These are phyloP conservation scores for Saprolegnia diclina DNA, from an alignment of 352 stramenopile genomes.

Conservation along the genomic window DNA sequence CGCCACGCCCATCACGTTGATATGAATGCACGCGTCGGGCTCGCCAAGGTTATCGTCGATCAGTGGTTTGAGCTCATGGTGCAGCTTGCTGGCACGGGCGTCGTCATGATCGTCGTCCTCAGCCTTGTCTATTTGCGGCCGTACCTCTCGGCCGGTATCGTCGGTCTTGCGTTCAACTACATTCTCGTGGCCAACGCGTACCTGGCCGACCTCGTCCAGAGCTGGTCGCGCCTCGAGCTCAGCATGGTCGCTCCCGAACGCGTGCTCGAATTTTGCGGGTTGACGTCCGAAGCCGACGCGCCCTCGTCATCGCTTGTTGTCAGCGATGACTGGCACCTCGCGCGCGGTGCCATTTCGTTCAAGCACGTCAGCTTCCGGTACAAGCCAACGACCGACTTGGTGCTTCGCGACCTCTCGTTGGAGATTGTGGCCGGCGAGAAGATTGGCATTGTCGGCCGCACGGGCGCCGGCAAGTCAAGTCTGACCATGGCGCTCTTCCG, in stretches of 20 bases:
- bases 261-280: constrained; percentile 71
- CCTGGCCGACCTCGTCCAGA: constrained; percentile 74
- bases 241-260: constrained; percentile 90
- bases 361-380: constrained; percentile 55
- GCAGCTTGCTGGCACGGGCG: constrained; percentile 74
- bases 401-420: constrained; percentile 35
- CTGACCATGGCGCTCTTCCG: constrained; percentile 81
- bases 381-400: constrained; percentile 33
- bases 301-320: constrained; percentile 43
- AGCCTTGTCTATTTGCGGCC: constrained; percentile 51
- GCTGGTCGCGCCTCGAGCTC: constrained; percentile 85
- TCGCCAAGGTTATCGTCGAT: constrained; percentile 55
- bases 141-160: constrained; percentile 54
- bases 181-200: constrained; percentile 79
- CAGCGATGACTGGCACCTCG: constrained; percentile 46
- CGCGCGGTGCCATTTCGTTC: constrained; percentile 37
- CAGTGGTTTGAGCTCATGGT: constrained; percentile 82
- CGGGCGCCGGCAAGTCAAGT: constrained; percentile 86
- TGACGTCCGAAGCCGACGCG: constrained; percentile 44
- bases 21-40: constrained; percentile 62
- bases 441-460: constrained; percentile 84
- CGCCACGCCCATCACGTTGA: constrained; percentile 49
- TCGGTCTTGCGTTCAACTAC: constrained; percentile 88
- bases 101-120: constrained; percentile 73
- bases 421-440: constrained; percentile 52